Conservation (phyloP, 164 flowering plant species). For the Magnolia officinalis region DNA sequence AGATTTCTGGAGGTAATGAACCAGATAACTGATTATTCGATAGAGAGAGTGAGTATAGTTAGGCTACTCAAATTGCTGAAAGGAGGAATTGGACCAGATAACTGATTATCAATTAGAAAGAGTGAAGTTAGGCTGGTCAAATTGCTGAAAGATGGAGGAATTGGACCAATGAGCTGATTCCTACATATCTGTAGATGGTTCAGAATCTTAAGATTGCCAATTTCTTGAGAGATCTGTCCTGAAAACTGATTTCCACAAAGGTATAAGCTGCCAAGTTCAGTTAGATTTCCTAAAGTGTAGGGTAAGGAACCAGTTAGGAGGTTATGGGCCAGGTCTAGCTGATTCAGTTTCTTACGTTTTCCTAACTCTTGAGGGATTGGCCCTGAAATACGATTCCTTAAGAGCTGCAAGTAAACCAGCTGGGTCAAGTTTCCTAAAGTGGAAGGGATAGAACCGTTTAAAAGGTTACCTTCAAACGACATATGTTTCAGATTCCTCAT, state of each 20-base stretch:
- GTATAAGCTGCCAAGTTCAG: too few relatives aligned
- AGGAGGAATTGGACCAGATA: neutral
- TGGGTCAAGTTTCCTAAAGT: neutral
- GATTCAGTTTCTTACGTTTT: too few relatives aligned
- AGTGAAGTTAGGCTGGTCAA: neutral
- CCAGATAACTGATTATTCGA: neutral
- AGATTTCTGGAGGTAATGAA: neutral
- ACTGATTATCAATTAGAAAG: neutral
- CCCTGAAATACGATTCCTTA: constrained; percentile 34
- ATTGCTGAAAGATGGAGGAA: neutral
- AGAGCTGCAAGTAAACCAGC: constrained; percentile 1
- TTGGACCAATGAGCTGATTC: neutral
- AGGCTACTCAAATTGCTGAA: too few relatives aligned
- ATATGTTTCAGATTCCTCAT: neutral
- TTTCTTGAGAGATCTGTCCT: neutral
- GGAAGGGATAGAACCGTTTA: neutral
- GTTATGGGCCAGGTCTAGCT: too few relatives aligned
- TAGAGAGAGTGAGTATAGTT: too few relatives aligned
- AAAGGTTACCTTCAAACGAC: neutral
- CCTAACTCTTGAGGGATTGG: constrained; percentile 17
- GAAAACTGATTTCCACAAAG: too few relatives aligned
- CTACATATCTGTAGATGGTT: neutral
- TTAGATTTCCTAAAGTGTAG: neutral
- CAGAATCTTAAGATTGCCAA: constrained; percentile 25
- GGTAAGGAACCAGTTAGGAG: neutral